Evolutionary conservation across 257 asterid species (phyloP).

Genomic region (Phtheirospermum japonicum): DNA sequence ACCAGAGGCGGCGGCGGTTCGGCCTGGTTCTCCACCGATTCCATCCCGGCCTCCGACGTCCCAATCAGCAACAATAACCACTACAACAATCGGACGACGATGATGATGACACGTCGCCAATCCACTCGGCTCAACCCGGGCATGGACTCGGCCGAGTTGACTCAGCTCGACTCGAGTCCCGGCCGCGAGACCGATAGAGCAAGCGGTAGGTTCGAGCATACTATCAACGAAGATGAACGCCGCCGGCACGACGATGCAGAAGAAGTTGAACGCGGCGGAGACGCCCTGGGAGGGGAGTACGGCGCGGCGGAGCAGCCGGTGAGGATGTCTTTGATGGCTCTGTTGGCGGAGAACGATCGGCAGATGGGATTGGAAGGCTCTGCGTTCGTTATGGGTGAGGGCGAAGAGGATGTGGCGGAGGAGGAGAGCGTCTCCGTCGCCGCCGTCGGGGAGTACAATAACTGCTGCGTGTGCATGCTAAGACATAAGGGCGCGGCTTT

Average conservation of each 20-base stretch:
- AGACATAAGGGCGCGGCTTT: slow-evolving; percentile 78
- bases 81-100: slow-evolving; percentile 16
- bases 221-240: slow-evolving; percentile 24
- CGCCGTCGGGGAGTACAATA: slow-evolving; percentile 26
- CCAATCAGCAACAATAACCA: slow-evolving; percentile 25
- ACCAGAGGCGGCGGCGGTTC: slow-evolving; percentile 45
- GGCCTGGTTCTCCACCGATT: slow-evolving; percentile 37
- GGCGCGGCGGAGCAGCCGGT: slow-evolving; percentile 39
- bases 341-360: slow-evolving; percentile 68
- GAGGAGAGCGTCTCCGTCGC: slow-evolving; percentile 31
- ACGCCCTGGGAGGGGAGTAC: slow-evolving; percentile 10
- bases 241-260: background rate
- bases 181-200: slow-evolving; percentile 29
- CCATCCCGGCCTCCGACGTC: slow-evolving; percentile 46
- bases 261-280: background rate
- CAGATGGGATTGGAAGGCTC: slow-evolving; percentile 57
- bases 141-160: slow-evolving; percentile 27
- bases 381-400: slow-evolving; percentile 38
- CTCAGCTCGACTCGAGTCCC: slow-evolving; percentile 30
- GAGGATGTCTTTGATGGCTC: slow-evolving; percentile 71
- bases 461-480: slow-evolving; percentile 80
- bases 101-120: slow-evolving; percentile 29
- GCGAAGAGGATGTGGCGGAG: slow-evolving; percentile 24
- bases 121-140: slow-evolving; percentile 30
- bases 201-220: too few relatives aligned